Evolutionary conservation across 176 grass and related monocot genomes (phyloP), one percentile per base, ranked within the genome.

Genomic region (Ensete glaucum): DNA sequence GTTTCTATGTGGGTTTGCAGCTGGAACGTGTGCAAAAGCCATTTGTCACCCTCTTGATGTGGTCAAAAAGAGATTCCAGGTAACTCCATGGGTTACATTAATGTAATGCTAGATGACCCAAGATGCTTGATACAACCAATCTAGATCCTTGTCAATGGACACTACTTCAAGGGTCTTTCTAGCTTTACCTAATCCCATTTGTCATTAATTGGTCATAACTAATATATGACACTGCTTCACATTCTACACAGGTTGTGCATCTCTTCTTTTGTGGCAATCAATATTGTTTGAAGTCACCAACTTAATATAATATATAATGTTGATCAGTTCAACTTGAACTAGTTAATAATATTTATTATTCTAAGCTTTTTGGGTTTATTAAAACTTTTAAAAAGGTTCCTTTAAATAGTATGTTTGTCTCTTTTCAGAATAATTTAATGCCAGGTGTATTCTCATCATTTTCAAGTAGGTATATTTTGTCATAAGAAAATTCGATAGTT

Each of bases 11-110:
- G 94, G 88, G 48, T 81, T 98, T 83, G 83, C 84, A 78, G 94
- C 94, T 69, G 90, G 90, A 82, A 87, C 94, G 83, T 93, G 90
- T 81, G 81, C 90, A 9, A 98, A 98, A 75, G 86, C 84, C 76
- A 76, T 85, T 9, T 98, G 94, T 58, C 94, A 98, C 62, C 90
- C 94, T 77, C 90, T 98, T 80, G 94, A 98, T 85, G 90, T 98
- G 77, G 94, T 93, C 51, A 98, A 98, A 67, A 98, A 98, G 81
- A 90, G 90, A 54, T 89, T 98, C 62, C 94, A 98, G 88, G 94
- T 98, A 77, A 85, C 50, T n/a, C 20, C 2, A 50, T 50, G 5
- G 20, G n/a, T 59, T 6, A 16, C 13, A 13, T 9, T 50, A 21
- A 26, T 9, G 24, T 12, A 26, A 20, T 21, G 67, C 8, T 48